Evolutionary conservation across 495 filamentous ascomycete species (phyloP), one percentile per base, ranked within the genome.

Genomic region (Jackrogersella multiformis): DNA sequence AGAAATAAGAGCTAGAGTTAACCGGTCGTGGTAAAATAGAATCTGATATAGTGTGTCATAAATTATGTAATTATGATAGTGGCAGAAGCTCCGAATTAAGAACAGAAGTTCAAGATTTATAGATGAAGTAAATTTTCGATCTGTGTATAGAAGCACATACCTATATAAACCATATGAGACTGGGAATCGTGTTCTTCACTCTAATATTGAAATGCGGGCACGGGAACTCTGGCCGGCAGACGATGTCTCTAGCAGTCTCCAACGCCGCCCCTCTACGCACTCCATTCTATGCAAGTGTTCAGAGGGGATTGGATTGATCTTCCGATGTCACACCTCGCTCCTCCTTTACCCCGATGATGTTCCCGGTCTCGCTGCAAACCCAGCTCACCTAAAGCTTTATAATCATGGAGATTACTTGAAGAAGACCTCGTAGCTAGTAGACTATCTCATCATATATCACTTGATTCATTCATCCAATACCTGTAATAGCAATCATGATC

Each of bases 401-500:
- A 49, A 49, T 16, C 45, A 24, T 24, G 45, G 36, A 15, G 26
- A 32, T 12, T 32, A 32, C 7, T 5, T 18, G 8, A 30, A 18
- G 45, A 32, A 2, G 24, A 7, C 5, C 1, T 32, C 26, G n/a
- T 15, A 30, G 28, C 12, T 28, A 10, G 6, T 18, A 8, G n/a
- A 15, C 13, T 24, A 45, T 45, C 12, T 13, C 21, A 4, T 26
- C 10, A 7, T 9, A 13, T 21, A 24, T 5, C 42, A 8, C 42
- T 13, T 13, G n/a, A 16, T n/a, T 5, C 4, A 23, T 13, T 24
- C 5, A 5, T 1, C 2, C 10, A 8, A 7, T 20, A 2, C 13
- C 8, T 35, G n/a, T 20, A 53, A 10, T n/a, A 34, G 6, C 18
- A 42, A 56, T n/a, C 20, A 65, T 65, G 54, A 30, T 36, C 12